Percentiles rank a stretch among this genome's conserved stretches.
Evolutionary conservation across 805 yeast species (phyloP).

Genomic region (Clavispora asparagi): DNA sequence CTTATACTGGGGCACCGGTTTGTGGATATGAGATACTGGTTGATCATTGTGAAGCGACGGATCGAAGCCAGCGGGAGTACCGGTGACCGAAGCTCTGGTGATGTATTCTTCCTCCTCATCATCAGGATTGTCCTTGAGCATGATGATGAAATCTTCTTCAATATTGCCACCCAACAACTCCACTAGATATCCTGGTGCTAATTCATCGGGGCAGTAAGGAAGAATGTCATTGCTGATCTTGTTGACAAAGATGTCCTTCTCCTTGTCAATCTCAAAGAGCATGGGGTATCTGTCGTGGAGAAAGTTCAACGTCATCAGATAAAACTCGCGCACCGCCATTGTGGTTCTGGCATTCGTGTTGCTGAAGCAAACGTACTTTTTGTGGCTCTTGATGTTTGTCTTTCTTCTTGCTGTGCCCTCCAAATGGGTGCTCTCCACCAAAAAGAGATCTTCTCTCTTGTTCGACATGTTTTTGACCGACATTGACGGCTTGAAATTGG

Average conservation of each 20-base stretch:
- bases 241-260: conserved; percentile 26
- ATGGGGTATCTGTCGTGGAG: conserved; percentile 48
- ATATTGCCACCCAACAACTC: conserved; percentile 30
- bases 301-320: conserved; percentile 37
- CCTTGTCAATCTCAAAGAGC: conserved; percentile 34
- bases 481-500: conserved; percentile 32
- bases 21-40: conserved; percentile 58
- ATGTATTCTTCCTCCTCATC: conserved; percentile 51
- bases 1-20: conserved; percentile 66
- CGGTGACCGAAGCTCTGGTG: conserved; percentile 50
- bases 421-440: conserved; percentile 57
- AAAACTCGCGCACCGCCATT: conserved; percentile 45
- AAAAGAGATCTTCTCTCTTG: conserved; percentile 50
- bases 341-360: conserved; percentile 16
- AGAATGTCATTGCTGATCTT: conserved; percentile 35
- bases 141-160: conserved; percentile 61
- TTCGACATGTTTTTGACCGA: conserved; percentile 25
- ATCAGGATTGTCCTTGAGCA: conserved; percentile 37
- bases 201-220: conserved; percentile 19
- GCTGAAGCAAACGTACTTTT: conserved; percentile 18
- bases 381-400: conserved; percentile 24
- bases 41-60: conserved; percentile 49
- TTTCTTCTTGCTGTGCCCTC: conserved; percentile 37
- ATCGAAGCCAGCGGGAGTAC: conserved; percentile 71
- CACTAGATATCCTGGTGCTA: conserved; percentile 18